Evolutionary conservation across 2,329 filamentous ascomycete species (phyloP).

Genomic region (Moelleriella libera): DNA sequence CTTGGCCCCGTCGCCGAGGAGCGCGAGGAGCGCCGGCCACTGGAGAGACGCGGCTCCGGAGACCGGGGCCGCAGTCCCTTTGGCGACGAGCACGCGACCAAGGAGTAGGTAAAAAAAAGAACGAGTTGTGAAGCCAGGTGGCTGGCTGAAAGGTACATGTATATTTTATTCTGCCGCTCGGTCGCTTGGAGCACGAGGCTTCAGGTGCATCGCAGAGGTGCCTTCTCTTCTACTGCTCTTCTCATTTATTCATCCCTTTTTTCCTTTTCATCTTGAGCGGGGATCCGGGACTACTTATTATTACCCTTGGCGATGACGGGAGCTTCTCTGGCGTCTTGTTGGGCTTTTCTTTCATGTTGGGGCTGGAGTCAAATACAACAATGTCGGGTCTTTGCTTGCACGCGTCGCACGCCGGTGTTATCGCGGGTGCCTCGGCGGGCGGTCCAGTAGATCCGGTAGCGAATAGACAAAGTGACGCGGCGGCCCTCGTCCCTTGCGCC

Average conservation of each 20-base stretch:
- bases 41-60: slow-evolving; percentile 14
- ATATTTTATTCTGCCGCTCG: background rate
- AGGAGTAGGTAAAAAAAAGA: slow-evolving; percentile 19
- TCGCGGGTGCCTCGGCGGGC: no score
- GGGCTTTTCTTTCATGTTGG: background rate
- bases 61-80: slow-evolving; percentile 33
- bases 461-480: no score
- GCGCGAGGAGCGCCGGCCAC: slow-evolving; percentile 21
- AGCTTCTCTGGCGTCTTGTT: background rate
- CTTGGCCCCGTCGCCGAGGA: slow-evolving; percentile 43
- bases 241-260: background rate
- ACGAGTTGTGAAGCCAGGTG: background rate
- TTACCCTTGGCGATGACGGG: background rate
- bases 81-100: slow-evolving; percentile 43
- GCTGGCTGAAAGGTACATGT: background rate
- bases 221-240: background rate
- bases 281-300: background rate
- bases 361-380: no score
- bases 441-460: no score
- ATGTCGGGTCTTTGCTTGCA: no score
- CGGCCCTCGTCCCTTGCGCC: no score
- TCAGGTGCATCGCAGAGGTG: no score
- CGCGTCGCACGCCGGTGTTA: no score
- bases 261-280: background rate
- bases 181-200: no score